Conservation (phyloP, 805 yeast genomes). For the Sugiyamaella americana region DNA sequence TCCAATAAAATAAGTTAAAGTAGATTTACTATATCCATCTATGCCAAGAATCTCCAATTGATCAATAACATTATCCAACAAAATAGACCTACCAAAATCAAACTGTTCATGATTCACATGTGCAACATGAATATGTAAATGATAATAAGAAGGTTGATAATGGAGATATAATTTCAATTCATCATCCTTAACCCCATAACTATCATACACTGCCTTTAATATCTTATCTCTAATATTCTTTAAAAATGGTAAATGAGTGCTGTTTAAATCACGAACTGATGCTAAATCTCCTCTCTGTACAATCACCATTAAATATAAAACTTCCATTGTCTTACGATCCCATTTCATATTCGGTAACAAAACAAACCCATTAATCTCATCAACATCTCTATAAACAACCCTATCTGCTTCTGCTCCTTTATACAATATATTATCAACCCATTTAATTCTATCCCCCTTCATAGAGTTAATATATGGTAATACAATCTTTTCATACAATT, state of each 20-base stretch:
- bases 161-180: conserved; percentile 76
- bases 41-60: conserved; percentile 49
- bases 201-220: conserved; percentile 40
- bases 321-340: conserved; percentile 67
- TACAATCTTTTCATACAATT: conserved; percentile 54
- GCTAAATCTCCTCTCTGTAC: conserved; percentile 63
- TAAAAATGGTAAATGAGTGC: conserved; percentile 55
- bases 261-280: conserved; percentile 67
- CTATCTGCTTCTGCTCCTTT: conserved; percentile 81
- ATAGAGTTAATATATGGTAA: conserved; percentile 70
- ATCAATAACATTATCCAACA: conserved; percentile 77
- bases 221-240: conserved; percentile 42
- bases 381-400: conserved; percentile 62
- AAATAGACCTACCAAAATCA: conserved; percentile 78
- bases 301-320: conserved; percentile 73
- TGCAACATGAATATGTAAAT: conserved; percentile 88
- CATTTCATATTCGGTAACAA: conserved; percentile 94
- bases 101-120: conserved; percentile 59
- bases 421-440: conserved; percentile 83
- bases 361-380: conserved; percentile 52
- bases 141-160: conserved; percentile 88
- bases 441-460: conserved; percentile 71
- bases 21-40: conserved; percentile 52
- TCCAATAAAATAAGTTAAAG: conserved; percentile 61
- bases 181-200: conserved; percentile 46